These are phyloP conservation scores for Xerocomus amazonicus DNA, from an alignment of 1,284 basidiomycete species.

Conservation along the genomic window DNA sequence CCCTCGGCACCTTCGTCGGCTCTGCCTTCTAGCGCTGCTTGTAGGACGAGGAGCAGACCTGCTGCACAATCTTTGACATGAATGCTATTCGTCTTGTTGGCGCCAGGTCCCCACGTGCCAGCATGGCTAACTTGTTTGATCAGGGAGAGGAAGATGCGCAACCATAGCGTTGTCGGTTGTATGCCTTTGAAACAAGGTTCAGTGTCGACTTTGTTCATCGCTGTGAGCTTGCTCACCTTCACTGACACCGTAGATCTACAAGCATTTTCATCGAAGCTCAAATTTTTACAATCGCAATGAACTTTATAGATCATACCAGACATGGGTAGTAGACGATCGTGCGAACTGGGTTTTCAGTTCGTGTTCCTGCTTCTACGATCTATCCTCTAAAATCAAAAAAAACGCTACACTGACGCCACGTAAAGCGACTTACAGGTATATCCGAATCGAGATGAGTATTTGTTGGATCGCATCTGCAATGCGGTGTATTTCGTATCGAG, in stretches of 20 bases:
- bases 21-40: slow-evolving; percentile 37
- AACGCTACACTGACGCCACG: neutral
- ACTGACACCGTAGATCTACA: slow-evolving; percentile 40
- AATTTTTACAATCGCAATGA: neutral
- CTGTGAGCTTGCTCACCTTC: slow-evolving; percentile 26
- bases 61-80: slow-evolving; percentile 39
- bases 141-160: slow-evolving; percentile 35
- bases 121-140: slow-evolving; percentile 31
- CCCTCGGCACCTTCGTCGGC: slow-evolving; percentile 41
- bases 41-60: slow-evolving; percentile 34
- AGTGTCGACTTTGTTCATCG: neutral
- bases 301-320: slow-evolving; percentile 19
- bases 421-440: slow-evolving; percentile 23
- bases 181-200: slow-evolving; percentile 21
- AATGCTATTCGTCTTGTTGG: slow-evolving; percentile 37
- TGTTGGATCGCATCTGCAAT: slow-evolving; percentile 20
- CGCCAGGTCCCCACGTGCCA: slow-evolving; percentile 41
- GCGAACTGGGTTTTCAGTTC: slow-evolving; percentile 39
- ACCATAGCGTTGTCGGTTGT: slow-evolving; percentile 33
- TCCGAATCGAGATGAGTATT: slow-evolving; percentile 40
- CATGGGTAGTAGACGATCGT: slow-evolving; percentile 40
- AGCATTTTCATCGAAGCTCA: neutral
- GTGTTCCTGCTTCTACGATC: slow-evolving; percentile 40
- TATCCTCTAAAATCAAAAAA: slow-evolving; percentile 6
- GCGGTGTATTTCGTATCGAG: neutral